These are phyloP conservation scores for Suillus luteus DNA, from an alignment of 768 basidiomycete genomes.

Conservation along the genomic window DNA sequence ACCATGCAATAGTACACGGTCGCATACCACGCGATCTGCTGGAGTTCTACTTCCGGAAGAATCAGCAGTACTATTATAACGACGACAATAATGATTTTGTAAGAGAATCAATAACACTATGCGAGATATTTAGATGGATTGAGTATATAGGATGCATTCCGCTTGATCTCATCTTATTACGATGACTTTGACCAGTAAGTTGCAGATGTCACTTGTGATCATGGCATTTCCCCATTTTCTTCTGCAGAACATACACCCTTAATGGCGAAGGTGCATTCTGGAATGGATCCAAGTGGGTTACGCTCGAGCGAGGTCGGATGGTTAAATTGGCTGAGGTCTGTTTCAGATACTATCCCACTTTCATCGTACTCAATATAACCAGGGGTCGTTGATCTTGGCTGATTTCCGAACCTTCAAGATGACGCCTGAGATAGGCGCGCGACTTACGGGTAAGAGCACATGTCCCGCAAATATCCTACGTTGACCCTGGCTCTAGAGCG, in stretches of 20 bases:
- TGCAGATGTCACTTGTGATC: background rate
- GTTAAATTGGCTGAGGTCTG: background rate
- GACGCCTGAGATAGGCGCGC: constrained; percentile 5
- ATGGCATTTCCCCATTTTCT: background rate
- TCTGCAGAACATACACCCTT: constrained; percentile 3
- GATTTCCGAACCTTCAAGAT: constrained; percentile 2
- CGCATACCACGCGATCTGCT: constrained; percentile 21
- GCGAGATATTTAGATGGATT: background rate
- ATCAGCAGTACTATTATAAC: constrained; percentile 6
- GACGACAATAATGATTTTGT: constrained; percentile 8
- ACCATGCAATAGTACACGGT: constrained; percentile 12
- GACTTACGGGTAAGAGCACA: constrained; percentile 4
- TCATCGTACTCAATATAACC: background rate
- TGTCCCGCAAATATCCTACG: background rate
- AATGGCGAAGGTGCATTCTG: constrained; percentile 1
- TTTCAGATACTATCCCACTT: background rate
- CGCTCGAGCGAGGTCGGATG: background rate
- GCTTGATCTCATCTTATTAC: background rate
- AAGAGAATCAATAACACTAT: background rate
- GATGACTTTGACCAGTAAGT: constrained; percentile 7
- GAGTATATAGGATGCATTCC: constrained; percentile 1
- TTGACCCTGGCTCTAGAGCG: constrained; percentile 10
- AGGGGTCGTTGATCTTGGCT: constrained; percentile 10
- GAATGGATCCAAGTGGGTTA: constrained; percentile 1
- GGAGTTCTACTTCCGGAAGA: constrained; percentile 11